Conservation (phyloP, 2,329 filamentous ascomycete genomes). For the Colletotrichum chlorophyti region DNA sequence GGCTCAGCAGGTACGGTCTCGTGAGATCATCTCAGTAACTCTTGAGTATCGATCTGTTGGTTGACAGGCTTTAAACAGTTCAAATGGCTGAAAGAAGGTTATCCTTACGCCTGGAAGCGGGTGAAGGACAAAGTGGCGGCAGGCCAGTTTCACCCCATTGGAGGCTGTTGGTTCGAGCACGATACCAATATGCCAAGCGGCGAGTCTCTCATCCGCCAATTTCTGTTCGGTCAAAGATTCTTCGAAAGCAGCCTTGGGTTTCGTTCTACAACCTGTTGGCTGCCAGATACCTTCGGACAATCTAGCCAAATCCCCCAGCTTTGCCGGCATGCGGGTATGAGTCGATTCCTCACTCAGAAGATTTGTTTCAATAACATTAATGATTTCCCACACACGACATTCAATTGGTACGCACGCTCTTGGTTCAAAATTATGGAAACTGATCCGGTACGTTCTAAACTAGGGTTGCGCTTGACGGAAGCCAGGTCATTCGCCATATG, state of each 20-base stretch:
- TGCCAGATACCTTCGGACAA: constrained; percentile 75
- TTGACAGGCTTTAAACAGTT: constrained; percentile 2
- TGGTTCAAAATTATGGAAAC: neutral
- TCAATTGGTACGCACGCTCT: constrained; percentile 59
- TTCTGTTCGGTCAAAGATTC: constrained; percentile 71
- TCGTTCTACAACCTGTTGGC: constrained; percentile 70
- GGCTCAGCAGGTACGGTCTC: constrained; percentile 57
- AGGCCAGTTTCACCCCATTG: constrained; percentile 71
- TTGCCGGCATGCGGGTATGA: constrained; percentile 72
- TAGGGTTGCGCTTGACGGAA: constrained; percentile 67
- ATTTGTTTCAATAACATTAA: constrained; percentile 79
- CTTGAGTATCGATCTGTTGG: accelerated
- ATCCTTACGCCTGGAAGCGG: constrained; percentile 69
- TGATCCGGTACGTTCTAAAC: too few species aligned
- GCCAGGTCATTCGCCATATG: constrained; percentile 75
- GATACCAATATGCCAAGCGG: constrained; percentile 74
- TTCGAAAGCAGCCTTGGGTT: constrained; percentile 72
- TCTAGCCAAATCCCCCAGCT: constrained; percentile 72
- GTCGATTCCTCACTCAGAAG: constrained; percentile 73
- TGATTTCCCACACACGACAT: constrained; percentile 74
- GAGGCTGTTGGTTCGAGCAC: constrained; percentile 75
- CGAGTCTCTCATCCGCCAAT: constrained; percentile 71
- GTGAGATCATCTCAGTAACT: constrained; percentile 37
- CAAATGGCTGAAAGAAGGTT: constrained; percentile 72
- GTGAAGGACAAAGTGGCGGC: constrained; percentile 72